Base-by-base conservation (phyloP, 2,329 filamentous ascomycete genomes). In the Colletotrichum sp. region DNA sequence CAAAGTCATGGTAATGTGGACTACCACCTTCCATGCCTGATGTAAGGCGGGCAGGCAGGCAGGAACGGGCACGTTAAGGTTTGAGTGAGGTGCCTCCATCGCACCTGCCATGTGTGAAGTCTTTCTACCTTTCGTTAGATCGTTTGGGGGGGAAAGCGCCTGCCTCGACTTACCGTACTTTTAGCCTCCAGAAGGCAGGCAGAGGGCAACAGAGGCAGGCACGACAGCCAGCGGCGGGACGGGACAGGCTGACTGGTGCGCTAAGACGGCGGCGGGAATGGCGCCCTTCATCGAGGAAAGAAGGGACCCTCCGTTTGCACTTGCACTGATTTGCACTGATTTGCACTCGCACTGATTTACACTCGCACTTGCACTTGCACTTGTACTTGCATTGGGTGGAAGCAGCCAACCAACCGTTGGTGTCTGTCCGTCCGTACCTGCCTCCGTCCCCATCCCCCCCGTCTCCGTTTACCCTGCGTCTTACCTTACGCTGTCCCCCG, bases 51-150 rank as follows among this genome's bases (percentile, higher is more conserved):
- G 10, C 21, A 18, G 36, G 39, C 18, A n/a, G 39, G 39, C 7
- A 69, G 34, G 66, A 28, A 24, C 43, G 26, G 21, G 36, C 34
- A 39, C 13, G 63, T 70, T 75, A 75, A 65, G 70, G 68, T 72
- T 75, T 75, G 55, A 61, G 64, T n/a, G 72, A 55, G n/a, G 64
- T 63, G 64, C 63, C 64, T 52, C 32, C 70, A 64, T 57, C 21
- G 43, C 43, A 43, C 32, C 34, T 72, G 69, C 69, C 73, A 68
- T 73, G 63, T 75, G 68, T 36, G 68, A 61, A n/a, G 39, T 30
- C 34, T 74, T 68, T 48, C 43, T 52, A 21, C n/a, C 43, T 52
- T 52, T 52, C 43, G 43, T 52, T 52, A 52, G 43, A 52, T 52
- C 43, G 21, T 71, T 55, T 63, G 16, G 36, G 14, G 24, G 52